Base-by-base conservation (phyloP, 495 filamentous ascomycete genomes). In the Elasticomyces elasticus region DNA sequence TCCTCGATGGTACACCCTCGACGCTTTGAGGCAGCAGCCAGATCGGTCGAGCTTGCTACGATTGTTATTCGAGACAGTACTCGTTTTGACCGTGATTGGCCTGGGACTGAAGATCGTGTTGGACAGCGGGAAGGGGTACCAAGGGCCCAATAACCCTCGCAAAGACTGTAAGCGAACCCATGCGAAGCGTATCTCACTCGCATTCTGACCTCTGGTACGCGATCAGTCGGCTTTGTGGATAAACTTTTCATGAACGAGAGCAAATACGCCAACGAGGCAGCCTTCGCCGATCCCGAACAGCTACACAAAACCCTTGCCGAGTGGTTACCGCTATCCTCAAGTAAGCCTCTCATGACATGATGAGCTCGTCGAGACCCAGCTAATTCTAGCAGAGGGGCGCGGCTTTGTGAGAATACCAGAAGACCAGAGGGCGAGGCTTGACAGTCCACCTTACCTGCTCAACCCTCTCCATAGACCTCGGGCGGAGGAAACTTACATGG, bases 271-370 rank as follows among this genome's bases (percentile, higher is more conserved):
- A 57, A 57, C 37, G 54, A 57, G 26, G 48, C 37, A 10, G 48
- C 54, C 1, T 46, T 57, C 13, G 22, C 37, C 9, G 41, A 45
- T 28, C n/a, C 26, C n/a, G 25, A 54, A 5, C 22, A 30, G 13
- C 19, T 35, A 5, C 11, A 2, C 17, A 23, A 35, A 17, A 54
- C 54, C 12, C 37, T 57, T 24, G 17, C 7, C 9, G 7, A 51
- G n/a, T 57, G 54, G 54, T 9, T 52, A 30, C 33, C 54, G 22
- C 33, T 57, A 7, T 57, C 54, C 13, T 57, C 54, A n/a, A 57
- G 54, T 57, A 17, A 35, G 54, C n/a, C n/a, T 49, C 19, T 30
- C 11, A 33, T 23, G 13, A 5, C 37, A 4, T n/a, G 37, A 27
- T 10, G 22, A 7, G 23, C 26, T 30, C 20, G 20, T 51, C 2